Conservation (phyloP, 108 stramenopile genomes). For the Mediolabrus comicus region DNA sequence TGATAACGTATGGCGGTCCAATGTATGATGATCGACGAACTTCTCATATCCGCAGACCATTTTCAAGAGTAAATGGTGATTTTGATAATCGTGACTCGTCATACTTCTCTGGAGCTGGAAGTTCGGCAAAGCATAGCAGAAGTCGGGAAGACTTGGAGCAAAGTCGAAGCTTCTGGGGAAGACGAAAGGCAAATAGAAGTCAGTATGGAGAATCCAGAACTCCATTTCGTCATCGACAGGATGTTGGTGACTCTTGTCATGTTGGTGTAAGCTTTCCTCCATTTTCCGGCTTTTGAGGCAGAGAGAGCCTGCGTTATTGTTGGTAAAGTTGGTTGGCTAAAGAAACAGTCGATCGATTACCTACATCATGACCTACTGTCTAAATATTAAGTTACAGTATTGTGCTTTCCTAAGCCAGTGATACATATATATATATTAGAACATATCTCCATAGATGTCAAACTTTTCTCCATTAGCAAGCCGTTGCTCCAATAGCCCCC, state of each 20-base stretch:
- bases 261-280: constrained; percentile 32
- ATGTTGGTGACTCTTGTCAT: constrained; percentile 27
- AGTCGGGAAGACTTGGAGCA: not conserved
- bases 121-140: constrained; percentile 30
- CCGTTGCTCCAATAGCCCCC: not conserved
- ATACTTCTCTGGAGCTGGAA: constrained; percentile 6
- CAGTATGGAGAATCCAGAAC: constrained; percentile 1
- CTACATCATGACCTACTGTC: not conserved
- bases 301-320: not conserved
- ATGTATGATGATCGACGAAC: constrained; percentile 22
- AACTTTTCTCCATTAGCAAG: not conserved
- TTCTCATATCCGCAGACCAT: constrained; percentile 16
- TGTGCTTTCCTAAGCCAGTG: not conserved
- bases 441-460: not conserved
- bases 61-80: constrained; percentile 18
- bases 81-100: constrained; percentile 12
- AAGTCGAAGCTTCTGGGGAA: constrained; percentile 11
- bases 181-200: not conserved
- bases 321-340: not conserved
- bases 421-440: not conserved
- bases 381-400: not conserved
- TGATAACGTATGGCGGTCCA: constrained; percentile 26
- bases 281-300: constrained; percentile 24
- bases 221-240: constrained; percentile 26
- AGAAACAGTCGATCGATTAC: not conserved